These are phyloP conservation scores for Gentiana straminea DNA, from an alignment of 257 asterid genomes.

Conservation along the genomic window DNA sequence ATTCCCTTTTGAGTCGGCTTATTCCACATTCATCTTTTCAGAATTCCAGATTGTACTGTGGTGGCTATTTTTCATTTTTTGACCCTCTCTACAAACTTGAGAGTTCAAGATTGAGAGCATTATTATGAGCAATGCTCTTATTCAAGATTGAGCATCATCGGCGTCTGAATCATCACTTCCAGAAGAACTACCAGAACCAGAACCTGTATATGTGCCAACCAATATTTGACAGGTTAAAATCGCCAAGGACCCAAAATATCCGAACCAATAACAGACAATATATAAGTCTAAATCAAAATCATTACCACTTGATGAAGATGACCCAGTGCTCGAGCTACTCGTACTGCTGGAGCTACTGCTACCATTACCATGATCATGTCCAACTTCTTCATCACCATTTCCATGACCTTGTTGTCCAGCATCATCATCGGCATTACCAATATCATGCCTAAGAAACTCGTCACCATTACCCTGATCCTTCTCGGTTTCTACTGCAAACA, in stretches of 20 bases:
- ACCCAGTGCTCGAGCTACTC: conserved; percentile 92
- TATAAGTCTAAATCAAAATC: conserved; percentile 26
- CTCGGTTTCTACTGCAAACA: conserved; percentile 82
- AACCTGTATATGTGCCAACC: too few species aligned
- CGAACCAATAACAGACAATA: too few species aligned
- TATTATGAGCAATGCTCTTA: too few species aligned
- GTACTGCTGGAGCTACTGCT: conserved; percentile 70
- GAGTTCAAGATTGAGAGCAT: too few species aligned
- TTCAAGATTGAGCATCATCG: conserved; percentile 94
- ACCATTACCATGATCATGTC: conserved; percentile 20
- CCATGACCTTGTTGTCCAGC: too few species aligned
- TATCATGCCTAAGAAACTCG: conserved; percentile 11
- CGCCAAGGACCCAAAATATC: too few species aligned
- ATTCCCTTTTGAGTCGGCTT: too few species aligned
- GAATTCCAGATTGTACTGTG: too few species aligned
- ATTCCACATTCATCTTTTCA: too few species aligned
- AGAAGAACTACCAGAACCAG: conserved; percentile 58
- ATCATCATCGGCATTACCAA: conserved; percentile 10
- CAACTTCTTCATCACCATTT: conserved; percentile 13
- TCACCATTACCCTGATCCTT: conserved; percentile 46
- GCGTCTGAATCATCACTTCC: conserved; percentile 95
- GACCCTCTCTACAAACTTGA: too few species aligned
- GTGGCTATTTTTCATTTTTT: too few species aligned
- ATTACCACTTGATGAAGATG: conserved; percentile 95
- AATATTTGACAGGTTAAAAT: too few species aligned